phyloP scores from a whole-genome alignment of 176 grass and related monocot species.

The Oryza glumipatula region DNA sequence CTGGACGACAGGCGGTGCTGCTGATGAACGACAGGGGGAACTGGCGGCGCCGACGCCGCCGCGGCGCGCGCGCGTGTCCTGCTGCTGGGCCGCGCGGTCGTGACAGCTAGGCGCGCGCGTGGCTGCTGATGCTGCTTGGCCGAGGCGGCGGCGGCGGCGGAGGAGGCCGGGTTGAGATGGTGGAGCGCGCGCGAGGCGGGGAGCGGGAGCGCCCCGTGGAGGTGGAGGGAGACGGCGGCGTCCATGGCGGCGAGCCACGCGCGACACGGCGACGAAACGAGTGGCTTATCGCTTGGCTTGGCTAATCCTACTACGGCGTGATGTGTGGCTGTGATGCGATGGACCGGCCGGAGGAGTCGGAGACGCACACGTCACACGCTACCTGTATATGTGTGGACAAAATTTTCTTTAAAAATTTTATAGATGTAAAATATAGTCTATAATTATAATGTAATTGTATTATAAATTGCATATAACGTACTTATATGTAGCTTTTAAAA shows the following conservation, averaged over 20 bases:
- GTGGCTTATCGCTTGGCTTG: not conserved
- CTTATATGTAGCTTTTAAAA: no score
- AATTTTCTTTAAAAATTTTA: no score
- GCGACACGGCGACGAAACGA: not conserved
- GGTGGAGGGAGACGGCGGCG: slow-evolving; percentile 46
- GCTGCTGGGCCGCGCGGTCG: not conserved
- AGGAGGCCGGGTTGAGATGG: not conserved
- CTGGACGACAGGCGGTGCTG: not conserved
- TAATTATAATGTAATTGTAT: no score
- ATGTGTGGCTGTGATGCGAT: not conserved
- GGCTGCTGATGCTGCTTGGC: not conserved
- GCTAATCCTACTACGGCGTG: not conserved
- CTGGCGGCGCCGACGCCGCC: no score
- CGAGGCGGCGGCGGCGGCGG: not conserved
- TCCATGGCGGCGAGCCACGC: slow-evolving; percentile 30
- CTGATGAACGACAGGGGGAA: no score
- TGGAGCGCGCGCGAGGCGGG: not conserved
- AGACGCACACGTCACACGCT: not conserved
- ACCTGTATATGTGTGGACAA: no score
- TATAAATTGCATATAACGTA: no score
- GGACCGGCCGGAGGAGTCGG: not conserved
- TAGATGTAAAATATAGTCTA: no score
- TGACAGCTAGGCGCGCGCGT: not conserved
- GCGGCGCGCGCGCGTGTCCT: no score
- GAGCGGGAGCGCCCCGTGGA: not conserved